phyloP scores from a whole-genome alignment of 306 rosid genomes.

The Glycine soja region DNA sequence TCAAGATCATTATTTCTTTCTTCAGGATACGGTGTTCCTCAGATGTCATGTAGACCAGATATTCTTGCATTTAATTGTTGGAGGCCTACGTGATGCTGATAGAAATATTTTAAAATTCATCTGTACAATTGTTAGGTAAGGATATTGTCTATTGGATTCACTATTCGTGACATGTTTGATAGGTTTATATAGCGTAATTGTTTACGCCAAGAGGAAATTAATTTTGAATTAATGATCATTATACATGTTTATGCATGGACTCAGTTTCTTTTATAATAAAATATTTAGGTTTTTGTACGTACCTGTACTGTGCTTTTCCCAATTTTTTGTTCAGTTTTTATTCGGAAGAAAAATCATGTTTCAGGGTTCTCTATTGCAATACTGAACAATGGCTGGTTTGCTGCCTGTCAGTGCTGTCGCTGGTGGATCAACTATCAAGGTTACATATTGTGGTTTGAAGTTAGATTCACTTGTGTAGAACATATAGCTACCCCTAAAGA shows the following conservation, averaged over 20 bases:
- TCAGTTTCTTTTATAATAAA: neutral
- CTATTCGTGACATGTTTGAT: neutral
- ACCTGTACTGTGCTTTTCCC: neutral
- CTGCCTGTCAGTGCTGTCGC: conserved; percentile 60
- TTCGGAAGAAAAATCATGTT: neutral
- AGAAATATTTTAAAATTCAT: neutral
- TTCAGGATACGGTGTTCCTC: conserved; percentile 72
- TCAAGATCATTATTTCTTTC: conserved; percentile 31
- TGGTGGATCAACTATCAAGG: conserved; percentile 53
- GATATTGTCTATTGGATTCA: conserved; percentile 10
- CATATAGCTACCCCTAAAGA: conserved; percentile 62
- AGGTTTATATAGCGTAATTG: neutral
- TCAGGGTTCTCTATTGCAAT: neutral
- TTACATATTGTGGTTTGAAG: conserved; percentile 51
- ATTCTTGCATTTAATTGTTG: conserved; percentile 71
- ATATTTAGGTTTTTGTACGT: neutral
- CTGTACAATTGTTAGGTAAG: conserved; percentile 25
- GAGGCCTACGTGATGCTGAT: conserved; percentile 69
- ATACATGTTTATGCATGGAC: neutral
- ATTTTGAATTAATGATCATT: conserved; percentile 15
- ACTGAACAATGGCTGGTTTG: conserved; percentile 39
- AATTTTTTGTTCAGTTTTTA: neutral
- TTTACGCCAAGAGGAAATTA: neutral
- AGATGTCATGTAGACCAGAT: conserved; percentile 77
- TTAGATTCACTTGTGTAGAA: conserved; percentile 59